Conservation (phyloP, 225 moss, liverwort and hornwort species). For the Asterella californica region DNA sequence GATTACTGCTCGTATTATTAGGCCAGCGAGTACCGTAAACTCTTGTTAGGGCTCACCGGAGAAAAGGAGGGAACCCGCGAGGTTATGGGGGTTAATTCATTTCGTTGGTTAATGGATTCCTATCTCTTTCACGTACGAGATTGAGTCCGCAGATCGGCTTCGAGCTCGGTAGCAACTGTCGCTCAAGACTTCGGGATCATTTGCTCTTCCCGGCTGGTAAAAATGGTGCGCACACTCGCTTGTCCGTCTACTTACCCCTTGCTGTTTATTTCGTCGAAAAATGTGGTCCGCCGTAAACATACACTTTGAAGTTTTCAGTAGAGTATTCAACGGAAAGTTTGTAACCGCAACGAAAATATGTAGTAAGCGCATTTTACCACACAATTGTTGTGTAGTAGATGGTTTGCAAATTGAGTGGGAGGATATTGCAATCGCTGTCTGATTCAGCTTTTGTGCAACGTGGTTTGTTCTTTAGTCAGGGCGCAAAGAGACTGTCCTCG, state of each 20-base stretch:
- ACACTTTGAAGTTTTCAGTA: background rate
- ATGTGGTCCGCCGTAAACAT: background rate
- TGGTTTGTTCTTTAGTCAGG: conserved; percentile 54
- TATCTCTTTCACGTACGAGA: background rate
- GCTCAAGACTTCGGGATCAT: background rate
- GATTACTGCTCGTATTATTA: background rate
- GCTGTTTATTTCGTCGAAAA: background rate
- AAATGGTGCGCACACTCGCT: conserved; percentile 1
- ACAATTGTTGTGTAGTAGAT: background rate
- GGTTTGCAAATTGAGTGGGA: background rate
- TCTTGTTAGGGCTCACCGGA: conserved; percentile 2
- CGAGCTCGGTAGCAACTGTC: background rate
- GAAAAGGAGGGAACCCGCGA: background rate
- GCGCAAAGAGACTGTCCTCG: conserved; percentile 90
- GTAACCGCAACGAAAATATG: background rate
- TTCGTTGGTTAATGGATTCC: background rate
- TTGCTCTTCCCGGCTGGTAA: background rate
- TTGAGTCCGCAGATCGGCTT: background rate
- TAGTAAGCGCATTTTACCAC: background rate
- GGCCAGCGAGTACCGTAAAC: background rate
- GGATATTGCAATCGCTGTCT: background rate
- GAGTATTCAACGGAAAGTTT: background rate
- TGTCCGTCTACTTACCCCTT: background rate
- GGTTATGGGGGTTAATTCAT: background rate
- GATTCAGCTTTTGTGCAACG: background rate